phyloP scores from a whole-genome alignment of 495 filamentous ascomycete species.

The Penicillium alfredii region DNA sequence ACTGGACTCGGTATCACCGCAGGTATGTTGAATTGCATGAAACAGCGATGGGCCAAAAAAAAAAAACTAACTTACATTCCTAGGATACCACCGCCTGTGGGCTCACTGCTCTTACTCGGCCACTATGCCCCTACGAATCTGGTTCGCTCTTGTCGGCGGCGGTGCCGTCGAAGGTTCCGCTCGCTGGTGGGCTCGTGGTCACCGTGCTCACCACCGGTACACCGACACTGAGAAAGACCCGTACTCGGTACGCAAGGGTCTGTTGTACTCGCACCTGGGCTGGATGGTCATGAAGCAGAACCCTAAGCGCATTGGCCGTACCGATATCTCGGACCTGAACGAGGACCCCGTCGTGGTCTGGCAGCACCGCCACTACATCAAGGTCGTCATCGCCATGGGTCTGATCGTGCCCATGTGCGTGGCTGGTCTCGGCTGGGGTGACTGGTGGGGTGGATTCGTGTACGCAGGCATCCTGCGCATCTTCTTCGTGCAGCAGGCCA shows the following conservation, averaged over 20 bases:
- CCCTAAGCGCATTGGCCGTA: slow-evolving; percentile 87
- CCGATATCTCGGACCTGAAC: slow-evolving; percentile 95
- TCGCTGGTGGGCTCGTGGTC: slow-evolving; percentile 94
- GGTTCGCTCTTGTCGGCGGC: slow-evolving; percentile 84
- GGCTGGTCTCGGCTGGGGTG: slow-evolving; percentile 82
- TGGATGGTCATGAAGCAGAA: slow-evolving; percentile 95
- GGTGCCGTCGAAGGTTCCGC: slow-evolving; percentile 96
- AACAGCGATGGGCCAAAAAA: too few relatives aligned
- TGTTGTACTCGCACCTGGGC: slow-evolving; percentile 93
- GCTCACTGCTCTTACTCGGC: slow-evolving; percentile 94
- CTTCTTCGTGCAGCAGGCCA: slow-evolving; percentile 98
- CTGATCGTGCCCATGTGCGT: slow-evolving; percentile 77
- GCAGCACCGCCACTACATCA: slow-evolving; percentile 93
- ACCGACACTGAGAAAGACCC: slow-evolving; percentile 99
- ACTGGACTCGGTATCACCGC: slow-evolving; percentile 87
- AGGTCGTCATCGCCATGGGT: slow-evolving; percentile 81
- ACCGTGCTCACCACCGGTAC: slow-evolving; percentile 97
- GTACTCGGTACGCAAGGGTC: slow-evolving; percentile 96
- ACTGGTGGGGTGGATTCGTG: slow-evolving; percentile 86
- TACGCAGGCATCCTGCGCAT: slow-evolving; percentile 94
- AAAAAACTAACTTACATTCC: slow-evolving; percentile 14
- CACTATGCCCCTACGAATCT: slow-evolving; percentile 80
- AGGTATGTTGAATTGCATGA: slow-evolving; percentile 50
- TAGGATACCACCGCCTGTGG: slow-evolving; percentile 88
- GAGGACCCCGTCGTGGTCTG: slow-evolving; percentile 89